Evolutionary conservation across 2,329 filamentous ascomycete species (phyloP), one percentile per base, ranked within the genome.

Genomic region (Samsoniella hepiali): DNA sequence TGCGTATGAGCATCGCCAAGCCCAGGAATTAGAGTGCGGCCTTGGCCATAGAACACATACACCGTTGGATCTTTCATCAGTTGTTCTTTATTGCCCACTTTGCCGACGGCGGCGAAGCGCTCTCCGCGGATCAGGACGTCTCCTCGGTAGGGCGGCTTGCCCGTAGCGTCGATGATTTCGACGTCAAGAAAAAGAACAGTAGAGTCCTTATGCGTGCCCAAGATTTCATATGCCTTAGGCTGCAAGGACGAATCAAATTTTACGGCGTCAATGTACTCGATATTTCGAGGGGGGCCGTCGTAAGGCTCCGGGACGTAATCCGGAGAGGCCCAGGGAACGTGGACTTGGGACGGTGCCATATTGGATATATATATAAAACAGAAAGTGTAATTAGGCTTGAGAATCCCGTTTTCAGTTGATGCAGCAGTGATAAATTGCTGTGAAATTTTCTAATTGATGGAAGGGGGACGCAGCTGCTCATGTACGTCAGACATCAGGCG

Each of bases 1-100:
- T 82, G 79, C 0, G 79, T 78, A 67, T 83, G 81, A 0, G 78
- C 76, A 64, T 83, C 81, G 1, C 79, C 78, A 0, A 82, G 70
- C 0, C 81, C 81, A n/a, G 75, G 76, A 76, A 82, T 82, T 32
- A 83, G 66, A 1, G 80, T 82, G 27, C 79, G 71, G 1, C 78
- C 78, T 15, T 9, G 34, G 5, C 34, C 34, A 6, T 34, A 2
- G 9, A 34, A 34, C 5, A 34, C 34, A 9, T 9, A 2, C 1
- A 34, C 34, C 31, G n/a, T 61, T 3, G 66, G 60, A 45, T 71
- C 63, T n/a, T 63, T 65, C 50, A 69, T 65, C 6, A 73, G 55
- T 2, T 65, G 64, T 4, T 69, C 67, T 9, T 58, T 62, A 53
- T 68, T 64, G 13, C 68, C 65, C 5, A 75, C 69, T 5, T 62